Conservation (phyloP, 179 eudicot species). For the Kewa caespitosa region DNA sequence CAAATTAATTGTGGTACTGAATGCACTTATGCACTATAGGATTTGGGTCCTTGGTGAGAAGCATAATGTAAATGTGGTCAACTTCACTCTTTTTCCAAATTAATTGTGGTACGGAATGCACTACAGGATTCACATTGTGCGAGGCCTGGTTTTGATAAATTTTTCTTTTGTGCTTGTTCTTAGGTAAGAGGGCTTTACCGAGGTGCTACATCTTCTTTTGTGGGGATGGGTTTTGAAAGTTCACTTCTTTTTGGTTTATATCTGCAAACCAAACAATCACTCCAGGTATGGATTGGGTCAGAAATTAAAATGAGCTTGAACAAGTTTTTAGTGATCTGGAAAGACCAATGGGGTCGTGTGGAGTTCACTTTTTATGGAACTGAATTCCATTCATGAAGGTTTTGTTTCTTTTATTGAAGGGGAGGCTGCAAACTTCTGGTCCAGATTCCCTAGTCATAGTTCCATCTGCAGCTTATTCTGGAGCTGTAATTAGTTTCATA, state of each 20-base stretch:
- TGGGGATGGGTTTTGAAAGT: conserved; percentile 91
- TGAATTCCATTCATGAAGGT: not conserved
- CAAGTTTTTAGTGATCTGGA: too few relatives aligned
- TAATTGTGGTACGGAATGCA: not conserved
- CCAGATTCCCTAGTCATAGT: conserved; percentile 61
- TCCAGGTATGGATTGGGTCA: conserved; percentile 66
- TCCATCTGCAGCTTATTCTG: conserved; percentile 80
- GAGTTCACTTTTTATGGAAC: not conserved
- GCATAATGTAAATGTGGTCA: not conserved
- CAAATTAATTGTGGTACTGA: not conserved
- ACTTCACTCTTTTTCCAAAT: not conserved
- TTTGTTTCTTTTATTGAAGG: conserved; percentile 36
- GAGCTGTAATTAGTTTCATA: conserved; percentile 76
- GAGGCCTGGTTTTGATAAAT: not conserved
- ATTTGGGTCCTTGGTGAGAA: not conserved
- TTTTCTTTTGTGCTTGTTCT: conserved; percentile 17
- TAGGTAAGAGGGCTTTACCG: conserved; percentile 94
- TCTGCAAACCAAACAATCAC: conserved; percentile 73
- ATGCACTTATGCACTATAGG: not conserved
- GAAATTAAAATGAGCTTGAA: too few relatives aligned
- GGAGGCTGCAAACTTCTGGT: conserved; percentile 48
- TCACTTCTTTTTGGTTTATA: conserved; percentile 90
- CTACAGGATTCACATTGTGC: not conserved
- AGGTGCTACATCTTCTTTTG: conserved; percentile 87
- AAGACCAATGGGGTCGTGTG: too few relatives aligned